Evolutionary conservation across 805 yeast species (phyloP), one percentile per base, ranked within the genome.

Genomic region (Pichia californica): DNA sequence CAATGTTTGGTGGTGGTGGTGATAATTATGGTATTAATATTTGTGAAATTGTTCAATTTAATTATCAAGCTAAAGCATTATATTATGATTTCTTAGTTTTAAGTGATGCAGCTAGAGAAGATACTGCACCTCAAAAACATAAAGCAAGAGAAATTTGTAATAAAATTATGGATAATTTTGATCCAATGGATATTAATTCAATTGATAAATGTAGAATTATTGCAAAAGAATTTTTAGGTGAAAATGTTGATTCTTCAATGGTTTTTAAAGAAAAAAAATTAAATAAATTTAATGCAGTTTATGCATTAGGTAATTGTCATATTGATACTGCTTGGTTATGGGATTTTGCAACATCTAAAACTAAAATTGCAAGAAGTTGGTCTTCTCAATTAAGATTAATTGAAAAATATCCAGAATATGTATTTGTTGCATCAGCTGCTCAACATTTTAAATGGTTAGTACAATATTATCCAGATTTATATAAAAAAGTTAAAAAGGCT

Each of bases 321-420:
- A 89, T 89, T 53, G 99, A 91, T 58, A 91, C 98, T 15, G 98
- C 98, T 14, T 91, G 99, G 99, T 71, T 88, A 46, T 91, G 99
- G 99, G 98, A 97, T n/a, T 91, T 83, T 69, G 97, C 95, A 3
- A 97, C 93, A 61, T 88, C 98, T 1, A 82, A 85, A 54, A 76
- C 98, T 41, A 91, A 91, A 59, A 78, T 91, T 43, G 96, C 89
- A 3, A 74, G 99, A 51, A 87, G 96, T 6, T 91, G 98, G 98
- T 81, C 96, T 0, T 79, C 96, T 9, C 99, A 91, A 66, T 68
- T 91, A 40, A 81, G 87, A 43, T 64, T 93, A 38, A 77, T 93
- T 56, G 91, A 88, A 43, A 71, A 79, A 52, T 91, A 88, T 53
- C 97, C 98, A 0, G 99, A 93, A 66, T 89, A 87, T 59, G 79